Base-by-base conservation (phyloP, 345 rosid genomes). In the Murraya koenigii region DNA sequence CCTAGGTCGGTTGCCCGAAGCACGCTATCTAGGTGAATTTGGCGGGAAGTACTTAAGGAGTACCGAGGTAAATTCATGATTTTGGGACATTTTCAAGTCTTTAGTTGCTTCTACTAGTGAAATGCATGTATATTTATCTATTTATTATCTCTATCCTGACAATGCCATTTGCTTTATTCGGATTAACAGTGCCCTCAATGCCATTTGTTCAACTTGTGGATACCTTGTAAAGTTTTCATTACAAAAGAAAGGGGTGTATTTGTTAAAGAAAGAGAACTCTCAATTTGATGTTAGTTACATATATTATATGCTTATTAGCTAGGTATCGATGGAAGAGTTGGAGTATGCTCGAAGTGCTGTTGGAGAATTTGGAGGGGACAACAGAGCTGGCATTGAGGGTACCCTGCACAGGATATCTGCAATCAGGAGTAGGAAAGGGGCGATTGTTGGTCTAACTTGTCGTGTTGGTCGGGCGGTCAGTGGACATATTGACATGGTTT, bases 351-450 rank as follows among this genome's bases (percentile, higher is more conserved):
- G 83, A 88, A 81, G 78, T 74, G 84, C 86, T 9, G 87, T 88
- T 44, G 92, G 90, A 74, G 90, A 86, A 59, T 91, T 91, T 58
- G 87, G 89, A 17, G 87, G 80, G 56, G 91, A 88, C 81, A 91
- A 88, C 77, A 84, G 93, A 65, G 92, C 92, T 80, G 92, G 92
- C 39, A 90, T 90, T 64, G 91, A 90, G 39, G 89, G 94, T 23
- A 91, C 91, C 71, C 77, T 91, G 86, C 96, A 91, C 35, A 83
- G 91, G 77, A 88, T 91, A 77, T 88, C 90, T 35, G 89, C 93
- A 6, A 86, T 91, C 72, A 87, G 88, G 73, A 90, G 84, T 76
- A 80, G 89, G 75, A 86, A 90, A 80, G 91, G 90, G 41, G 64
- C 68, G 0, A 61, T 91, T 10, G 90, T 90, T 54, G 93, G 96